Percentiles rank a stretch among this genome's conserved stretches.
These are phyloP conservation scores for Daldinia sp. DNA, from an alignment of 2,329 filamentous ascomycete species.

Conservation along the genomic window DNA sequence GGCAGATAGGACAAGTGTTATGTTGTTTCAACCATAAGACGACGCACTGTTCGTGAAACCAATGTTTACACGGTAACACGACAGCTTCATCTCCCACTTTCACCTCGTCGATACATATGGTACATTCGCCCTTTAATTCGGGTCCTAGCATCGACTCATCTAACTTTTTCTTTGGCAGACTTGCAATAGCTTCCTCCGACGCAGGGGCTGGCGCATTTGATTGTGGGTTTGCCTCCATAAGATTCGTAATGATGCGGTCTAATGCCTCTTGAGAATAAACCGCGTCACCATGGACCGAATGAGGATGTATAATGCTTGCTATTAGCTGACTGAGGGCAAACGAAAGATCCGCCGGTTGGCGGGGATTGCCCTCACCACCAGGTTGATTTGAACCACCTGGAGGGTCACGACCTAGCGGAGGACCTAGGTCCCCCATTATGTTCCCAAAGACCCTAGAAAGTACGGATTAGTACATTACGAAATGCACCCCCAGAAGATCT, in stretches of 20 bases:
- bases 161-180: conserved; percentile 75
- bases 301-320: conserved; percentile 59
- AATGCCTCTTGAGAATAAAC: conserved; percentile 92
- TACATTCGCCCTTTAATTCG: conserved; percentile 81
- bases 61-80: conserved; percentile 86
- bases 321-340: conserved; percentile 62
- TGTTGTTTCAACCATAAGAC: conserved; percentile 86
- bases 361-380: conserved; percentile 36
- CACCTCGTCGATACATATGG: conserved; percentile 92
- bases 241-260: conserved; percentile 83
- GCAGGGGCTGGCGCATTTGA: conserved; percentile 86
- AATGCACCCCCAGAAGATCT: not conserved
- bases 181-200: conserved; percentile 74
- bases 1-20: conserved; percentile 89
- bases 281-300: conserved; percentile 73
- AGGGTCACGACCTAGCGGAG: conserved; percentile 46
- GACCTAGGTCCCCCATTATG: conserved; percentile 52
- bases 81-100: conserved; percentile 76
- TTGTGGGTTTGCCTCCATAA: conserved; percentile 84
- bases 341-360: conserved; percentile 45
- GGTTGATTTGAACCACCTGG: conserved; percentile 37
- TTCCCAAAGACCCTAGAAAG: conserved; percentile 56
- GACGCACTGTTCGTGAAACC: conserved; percentile 89
- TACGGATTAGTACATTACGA: conserved; percentile 46
- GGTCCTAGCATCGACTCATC: conserved; percentile 72